Evolutionary conservation across 2,329 filamentous ascomycete species (phyloP).

Genomic region (Xylaria arbuscula): DNA sequence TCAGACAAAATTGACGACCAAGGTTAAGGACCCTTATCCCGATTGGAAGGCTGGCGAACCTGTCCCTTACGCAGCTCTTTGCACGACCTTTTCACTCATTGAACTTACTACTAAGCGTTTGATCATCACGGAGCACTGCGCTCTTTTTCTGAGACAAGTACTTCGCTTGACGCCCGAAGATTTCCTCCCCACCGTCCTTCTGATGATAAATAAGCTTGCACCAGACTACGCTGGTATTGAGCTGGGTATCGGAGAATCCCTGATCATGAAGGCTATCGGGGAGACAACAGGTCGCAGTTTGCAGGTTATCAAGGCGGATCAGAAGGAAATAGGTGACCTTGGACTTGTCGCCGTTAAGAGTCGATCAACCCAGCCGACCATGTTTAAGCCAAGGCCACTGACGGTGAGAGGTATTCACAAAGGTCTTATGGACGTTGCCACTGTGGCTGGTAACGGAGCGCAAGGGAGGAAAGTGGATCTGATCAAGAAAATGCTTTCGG

Average conservation of each 20-base stretch:
- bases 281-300: slow-evolving; percentile 91
- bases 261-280: slow-evolving; percentile 99
- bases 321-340: slow-evolving; percentile 95
- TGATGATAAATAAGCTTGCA: slow-evolving; percentile 98
- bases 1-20: slow-evolving; percentile 77
- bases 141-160: slow-evolving; percentile 93
- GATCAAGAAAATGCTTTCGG: slow-evolving; percentile 96
- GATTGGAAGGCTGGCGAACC: slow-evolving; percentile 92
- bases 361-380: slow-evolving; percentile 92
- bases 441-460: slow-evolving; percentile 84
- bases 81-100: slow-evolving; percentile 92
- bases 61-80: slow-evolving; percentile 93
- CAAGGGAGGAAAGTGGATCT: slow-evolving; percentile 91
- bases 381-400: slow-evolving; percentile 96
- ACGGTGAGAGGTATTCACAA: slow-evolving; percentile 89
- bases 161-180: slow-evolving; percentile 89
- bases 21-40: slow-evolving; percentile 83
- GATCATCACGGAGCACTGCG: slow-evolving; percentile 88
- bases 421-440: slow-evolving; percentile 88
- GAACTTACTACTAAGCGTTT: slow-evolving; percentile 95
- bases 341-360: slow-evolving; percentile 96
- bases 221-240: slow-evolving; percentile 97
- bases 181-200: slow-evolving; percentile 84
- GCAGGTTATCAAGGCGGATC: slow-evolving; percentile 91
- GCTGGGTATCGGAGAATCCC: slow-evolving; percentile 95